Evolutionary conservation across 2,329 filamentous ascomycete genomes (phyloP), one percentile per base, ranked within the genome.

Genomic region (Thielaviopsis musarum): DNA sequence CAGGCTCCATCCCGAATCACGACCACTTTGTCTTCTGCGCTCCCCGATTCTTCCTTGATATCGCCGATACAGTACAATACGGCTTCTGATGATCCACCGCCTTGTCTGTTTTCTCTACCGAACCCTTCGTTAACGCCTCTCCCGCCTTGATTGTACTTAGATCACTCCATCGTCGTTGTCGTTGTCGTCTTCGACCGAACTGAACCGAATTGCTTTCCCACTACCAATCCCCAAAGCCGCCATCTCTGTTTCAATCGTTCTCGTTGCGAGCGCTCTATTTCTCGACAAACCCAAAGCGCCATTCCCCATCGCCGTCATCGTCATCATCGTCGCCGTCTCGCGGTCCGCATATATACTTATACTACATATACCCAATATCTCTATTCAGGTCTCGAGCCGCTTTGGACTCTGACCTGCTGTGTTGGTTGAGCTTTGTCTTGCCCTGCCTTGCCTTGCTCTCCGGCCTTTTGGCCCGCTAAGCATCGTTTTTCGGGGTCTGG

Each of bases 281-380:
- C 55, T 51, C 55, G 55, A 57, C 55, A 49, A 51, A 17, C 19
- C 55, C 41, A 22, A 10, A 34, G 45, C 49, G 55, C 55, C 41
- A 48, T 49, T 57, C 55, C 26, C 28, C 38, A 17, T 49, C 24
- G 38, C 38, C 38, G 38, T 49, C 55, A 10, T 30, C 55, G 26
- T 26, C 55, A 26, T 34, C 45, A 19, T 34, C 55, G 24, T 15
- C 55, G 55, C 26, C 45, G 48, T 30, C 21, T 30, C 55, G 19
- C 55, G 55, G 21, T 57, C 24, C 45, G 41, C 41, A 57, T 57
- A 57, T 38, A 49, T 21, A 49, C 9, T 21, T 12, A 34, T 34
- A 34, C 30, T 49, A 49, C 45, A 30, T 34, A 57, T 57, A 57
- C n/a, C 38, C 48, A 57, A 57, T 51, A 51, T 51, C n/a, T 52